These are phyloP conservation scores for Leishmania tropica DNA, from an alignment of 208 protist species.

Conservation along the genomic window DNA sequence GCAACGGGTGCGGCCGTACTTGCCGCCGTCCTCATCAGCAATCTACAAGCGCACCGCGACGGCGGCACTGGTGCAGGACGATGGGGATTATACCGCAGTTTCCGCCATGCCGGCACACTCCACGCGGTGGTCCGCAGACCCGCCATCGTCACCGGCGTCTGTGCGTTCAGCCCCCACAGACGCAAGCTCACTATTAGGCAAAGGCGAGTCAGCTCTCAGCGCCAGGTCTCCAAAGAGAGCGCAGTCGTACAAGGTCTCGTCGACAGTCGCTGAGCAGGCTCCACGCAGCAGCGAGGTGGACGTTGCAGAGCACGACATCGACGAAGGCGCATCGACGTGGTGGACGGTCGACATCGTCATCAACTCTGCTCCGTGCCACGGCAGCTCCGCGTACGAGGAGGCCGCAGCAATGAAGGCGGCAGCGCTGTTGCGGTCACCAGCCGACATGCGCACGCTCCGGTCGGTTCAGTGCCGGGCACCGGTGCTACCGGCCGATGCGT, in stretches of 20 bases:
- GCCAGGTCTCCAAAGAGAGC: not conserved
- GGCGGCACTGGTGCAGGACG: not conserved
- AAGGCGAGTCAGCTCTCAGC: not conserved
- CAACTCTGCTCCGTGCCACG: not conserved
- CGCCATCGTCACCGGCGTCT: not conserved
- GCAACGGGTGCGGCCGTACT: not conserved
- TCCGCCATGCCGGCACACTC: not conserved
- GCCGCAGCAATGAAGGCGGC: not conserved
- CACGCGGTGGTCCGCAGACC: not conserved
- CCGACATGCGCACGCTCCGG: slow-evolving; percentile 21
- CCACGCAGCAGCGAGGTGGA: not conserved
- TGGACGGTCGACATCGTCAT: slow-evolving; percentile 34
- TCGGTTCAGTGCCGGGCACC: slow-evolving; percentile 32
- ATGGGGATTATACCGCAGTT: not conserved
- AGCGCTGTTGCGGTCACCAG: slow-evolving; percentile 19
- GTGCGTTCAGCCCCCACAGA: not conserved
- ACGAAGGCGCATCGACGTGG: slow-evolving; percentile 11
- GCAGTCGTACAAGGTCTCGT: not conserved
- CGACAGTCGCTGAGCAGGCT: not conserved
- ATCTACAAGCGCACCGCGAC: not conserved
- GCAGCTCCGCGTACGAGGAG: slow-evolving; percentile 6
- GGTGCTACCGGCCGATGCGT: slow-evolving; percentile 28
- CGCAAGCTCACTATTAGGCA: not conserved
- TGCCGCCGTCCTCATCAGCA: not conserved
- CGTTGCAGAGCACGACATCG: not conserved